A percentile compares a stretch with the other conserved stretches of the same genome.
These are phyloP conservation scores for Calamus simplicifolius DNA, from an alignment of 176 grass and related monocot species.

Conservation along the genomic window DNA sequence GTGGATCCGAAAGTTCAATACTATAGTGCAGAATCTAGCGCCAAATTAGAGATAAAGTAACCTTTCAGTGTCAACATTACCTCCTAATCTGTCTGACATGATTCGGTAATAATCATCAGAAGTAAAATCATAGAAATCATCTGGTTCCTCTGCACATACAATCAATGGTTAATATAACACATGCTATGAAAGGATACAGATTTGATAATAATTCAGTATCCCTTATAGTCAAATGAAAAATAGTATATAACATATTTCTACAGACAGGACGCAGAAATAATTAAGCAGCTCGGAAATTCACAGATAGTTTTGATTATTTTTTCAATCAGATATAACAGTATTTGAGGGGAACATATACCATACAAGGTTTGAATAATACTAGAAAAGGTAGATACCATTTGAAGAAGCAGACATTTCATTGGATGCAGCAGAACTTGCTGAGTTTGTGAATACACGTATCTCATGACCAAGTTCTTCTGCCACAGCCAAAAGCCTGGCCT, in stretches of 20 bases:
- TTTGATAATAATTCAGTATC: too few species aligned
- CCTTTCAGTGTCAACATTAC: conserved; percentile 20
- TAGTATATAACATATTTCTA: too few species aligned
- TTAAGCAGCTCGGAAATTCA: too few species aligned
- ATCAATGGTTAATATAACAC: neutral
- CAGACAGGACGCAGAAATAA: too few species aligned
- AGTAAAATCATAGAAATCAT: conserved; percentile 91
- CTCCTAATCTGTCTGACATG: conserved; percentile 53
- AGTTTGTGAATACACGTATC: conserved; percentile 64
- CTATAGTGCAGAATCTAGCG: too few species aligned
- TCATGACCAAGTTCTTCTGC: conserved; percentile 58
- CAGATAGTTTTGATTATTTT: too few species aligned
- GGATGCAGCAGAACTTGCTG: conserved; percentile 19
- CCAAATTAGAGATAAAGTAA: neutral
- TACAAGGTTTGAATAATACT: neutral
- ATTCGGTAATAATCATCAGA: conserved; percentile 70
- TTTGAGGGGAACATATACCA: neutral
- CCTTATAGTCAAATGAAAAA: too few species aligned
- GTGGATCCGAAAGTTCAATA: too few species aligned
- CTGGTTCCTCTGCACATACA: conserved; percentile 55
- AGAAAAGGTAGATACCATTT: conserved; percentile 35
- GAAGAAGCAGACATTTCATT: conserved; percentile 44
- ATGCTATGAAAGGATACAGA: too few species aligned
- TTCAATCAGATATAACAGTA: neutral
- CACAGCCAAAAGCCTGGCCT: conserved; percentile 64